Base-by-base conservation (phyloP, 2,329 filamentous ascomycete species). In the Tricladium varicosporioides region DNA sequence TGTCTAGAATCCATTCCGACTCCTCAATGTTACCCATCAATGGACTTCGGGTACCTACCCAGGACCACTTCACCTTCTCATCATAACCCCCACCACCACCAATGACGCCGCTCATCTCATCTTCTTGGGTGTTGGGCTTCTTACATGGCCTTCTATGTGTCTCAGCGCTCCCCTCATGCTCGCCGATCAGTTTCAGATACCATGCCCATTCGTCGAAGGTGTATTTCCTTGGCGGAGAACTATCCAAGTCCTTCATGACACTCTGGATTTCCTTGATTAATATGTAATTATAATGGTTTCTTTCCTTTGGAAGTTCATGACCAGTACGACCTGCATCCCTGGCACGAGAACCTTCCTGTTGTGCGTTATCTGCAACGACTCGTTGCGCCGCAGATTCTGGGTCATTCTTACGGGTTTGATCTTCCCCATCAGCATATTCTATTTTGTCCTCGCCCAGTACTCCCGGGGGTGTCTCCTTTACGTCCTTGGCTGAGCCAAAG, bases 201-300 rank as follows among this genome's bases (percentile, higher is more conserved):
- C 90, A 89, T 0, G 88, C 88, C 92, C 92, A 96, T 69, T 96
- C 88, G 63, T 92, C 85, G 61, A 92, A 97, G 0, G 77, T 79
- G 70, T 96, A 97, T 53, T 79, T 80, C 54, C 85, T 85, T 0
- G 80, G 77, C 1, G 82, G 79, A 4, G 78, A 72, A 46, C 76
- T 71, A 15, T 82, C 80, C 33, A 89, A 75, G 67, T 94, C 83
- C 48, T 81, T 76, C 1, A 84, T 83, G 1, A 90, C 83, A 22
- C 76, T 78, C 13, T 83, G 78, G 55, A 96, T 94, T 61, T 89
- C 86, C 33, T 84, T 79, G 1, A 89, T 84, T 9, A 96, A 84
- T 4, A 92, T 75, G 36, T 86, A 78, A 48, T 82, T 81, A 33
- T 86, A 82, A 14, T 84, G 63, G 42, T 43, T 63, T 59, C 51